Base-by-base conservation (phyloP, 306 rosid genomes). In the Clitoria ternatea region DNA sequence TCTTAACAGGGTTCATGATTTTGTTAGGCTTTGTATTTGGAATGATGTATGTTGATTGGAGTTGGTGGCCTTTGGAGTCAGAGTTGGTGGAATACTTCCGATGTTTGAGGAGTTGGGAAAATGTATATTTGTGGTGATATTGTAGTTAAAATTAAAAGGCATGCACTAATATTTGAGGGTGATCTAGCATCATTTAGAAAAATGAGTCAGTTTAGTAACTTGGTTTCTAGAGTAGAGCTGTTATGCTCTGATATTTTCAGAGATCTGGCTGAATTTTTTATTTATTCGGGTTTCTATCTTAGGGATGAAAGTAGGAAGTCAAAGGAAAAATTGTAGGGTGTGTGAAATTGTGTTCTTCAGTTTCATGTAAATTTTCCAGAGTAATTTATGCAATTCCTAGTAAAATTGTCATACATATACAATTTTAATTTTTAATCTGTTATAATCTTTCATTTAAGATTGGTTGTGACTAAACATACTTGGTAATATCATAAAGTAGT, bases 11-110 rank as follows among this genome's bases (percentile, higher is more conserved):
- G 24, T 64, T 66, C 8, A 23, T 69, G 40, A 64, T 43, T 30
- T 59, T 62, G 40, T 83, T 59, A 54, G 17, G 75, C 70, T 64
- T 32, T 68, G 14, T 44, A 48, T 49, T 35, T 65, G 64, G 71
- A n/a, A n/a, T n/a, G 61, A 37, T 53, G 23, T 66, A 14, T 37
- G 29, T 22, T 20, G 26, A n/a, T 40, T 12, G 15, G 55, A 35
- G 24, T 69, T 42, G 63, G 71, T 73, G 64, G 71, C 65, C 15
- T 22, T 9, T 23, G 50, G 62, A 55, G 61, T 64, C 17, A 8
- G 54, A n/a, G n/a, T 27, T 35, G 12, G 12, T n/a, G 13, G 5
- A 32, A 26, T 36, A 26, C n/a, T 57, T 40, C 9, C 56, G 36
- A 68, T 45, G 50, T 23, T 35, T 66, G 45, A 76, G 59, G 75